Conservation (phyloP, 148 eudicot species). For the Rhododendron molle region DNA sequence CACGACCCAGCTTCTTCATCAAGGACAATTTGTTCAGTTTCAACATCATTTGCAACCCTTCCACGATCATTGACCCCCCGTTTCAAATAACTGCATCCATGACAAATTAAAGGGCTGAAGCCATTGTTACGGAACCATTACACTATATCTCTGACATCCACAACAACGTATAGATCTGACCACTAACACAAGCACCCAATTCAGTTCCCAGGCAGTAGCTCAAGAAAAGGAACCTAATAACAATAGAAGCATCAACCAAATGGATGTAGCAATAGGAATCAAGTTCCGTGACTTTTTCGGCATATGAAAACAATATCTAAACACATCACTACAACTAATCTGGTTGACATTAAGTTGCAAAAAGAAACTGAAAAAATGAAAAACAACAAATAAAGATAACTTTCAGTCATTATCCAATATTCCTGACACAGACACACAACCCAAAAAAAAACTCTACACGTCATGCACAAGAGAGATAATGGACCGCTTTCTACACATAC, state of each 20-base stretch:
- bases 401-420: not conserved
- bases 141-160: not conserved
- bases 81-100: conserved; percentile 68
- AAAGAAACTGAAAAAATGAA: not conserved
- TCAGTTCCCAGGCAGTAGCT: not conserved
- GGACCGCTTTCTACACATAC: not conserved
- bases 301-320: not conserved
- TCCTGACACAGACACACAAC: not conserved
- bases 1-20: conserved; percentile 96
- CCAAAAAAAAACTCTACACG: not conserved
- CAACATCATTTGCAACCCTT: conserved; percentile 98
- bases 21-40: conserved; percentile 92
- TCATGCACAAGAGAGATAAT: not conserved
- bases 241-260: not conserved
- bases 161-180: not conserved
- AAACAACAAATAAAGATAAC: not conserved
- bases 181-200: not conserved
- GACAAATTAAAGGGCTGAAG: conserved; percentile 13
- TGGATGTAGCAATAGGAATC: not conserved
- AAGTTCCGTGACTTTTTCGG: not conserved
- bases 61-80: conserved; percentile 98
- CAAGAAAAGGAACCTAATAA: not conserved
- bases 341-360: not conserved
- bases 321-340: not conserved
- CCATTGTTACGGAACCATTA: not conserved